phyloP scores from a whole-genome alignment of 305 asterid genomes.

The Fraxinus sp. region DNA sequence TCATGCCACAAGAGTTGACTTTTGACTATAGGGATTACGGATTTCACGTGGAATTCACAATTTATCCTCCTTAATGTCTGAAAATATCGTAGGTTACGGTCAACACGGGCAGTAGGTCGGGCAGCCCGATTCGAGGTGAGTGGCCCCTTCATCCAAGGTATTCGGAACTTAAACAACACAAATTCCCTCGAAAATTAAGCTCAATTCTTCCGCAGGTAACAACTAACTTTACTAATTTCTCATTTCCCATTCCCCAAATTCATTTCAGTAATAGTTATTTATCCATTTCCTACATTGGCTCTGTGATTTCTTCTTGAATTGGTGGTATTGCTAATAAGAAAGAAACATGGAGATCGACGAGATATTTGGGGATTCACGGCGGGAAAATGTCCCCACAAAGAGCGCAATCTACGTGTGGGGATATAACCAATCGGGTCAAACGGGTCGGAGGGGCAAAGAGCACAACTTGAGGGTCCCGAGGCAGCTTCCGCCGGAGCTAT shows the following conservation, averaged over 20 bases:
- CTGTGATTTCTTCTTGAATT: neutral
- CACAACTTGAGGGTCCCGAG: constrained; percentile 65
- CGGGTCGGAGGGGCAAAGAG: constrained; percentile 68
- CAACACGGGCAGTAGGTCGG: constrained; percentile 21
- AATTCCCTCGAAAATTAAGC: constrained; percentile 22
- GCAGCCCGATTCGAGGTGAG: constrained; percentile 25
- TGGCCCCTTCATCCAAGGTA: constrained; percentile 25
- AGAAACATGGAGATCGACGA: constrained; percentile 65
- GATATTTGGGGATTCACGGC: constrained; percentile 67
- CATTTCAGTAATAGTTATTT: neutral
- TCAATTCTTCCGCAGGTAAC: constrained; percentile 5
- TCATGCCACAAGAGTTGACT: neutral
- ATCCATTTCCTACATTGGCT: neutral
- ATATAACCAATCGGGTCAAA: constrained; percentile 91
- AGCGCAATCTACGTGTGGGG: constrained; percentile 94
- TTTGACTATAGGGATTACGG: neutral
- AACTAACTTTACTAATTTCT: constrained; percentile 4
- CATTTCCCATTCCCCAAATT: constrained; percentile 12
- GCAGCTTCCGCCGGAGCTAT: constrained; percentile 83
- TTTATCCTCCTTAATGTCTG: neutral
- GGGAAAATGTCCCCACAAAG: constrained; percentile 59
- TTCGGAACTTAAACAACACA: constrained; percentile 17
- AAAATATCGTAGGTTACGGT: constrained; percentile 28
- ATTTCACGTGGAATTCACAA: neutral
- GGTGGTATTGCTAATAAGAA: neutral